Conservation (phyloP, 2,329 filamentous ascomycete species). For the Aspergillaceae sp. region DNA sequence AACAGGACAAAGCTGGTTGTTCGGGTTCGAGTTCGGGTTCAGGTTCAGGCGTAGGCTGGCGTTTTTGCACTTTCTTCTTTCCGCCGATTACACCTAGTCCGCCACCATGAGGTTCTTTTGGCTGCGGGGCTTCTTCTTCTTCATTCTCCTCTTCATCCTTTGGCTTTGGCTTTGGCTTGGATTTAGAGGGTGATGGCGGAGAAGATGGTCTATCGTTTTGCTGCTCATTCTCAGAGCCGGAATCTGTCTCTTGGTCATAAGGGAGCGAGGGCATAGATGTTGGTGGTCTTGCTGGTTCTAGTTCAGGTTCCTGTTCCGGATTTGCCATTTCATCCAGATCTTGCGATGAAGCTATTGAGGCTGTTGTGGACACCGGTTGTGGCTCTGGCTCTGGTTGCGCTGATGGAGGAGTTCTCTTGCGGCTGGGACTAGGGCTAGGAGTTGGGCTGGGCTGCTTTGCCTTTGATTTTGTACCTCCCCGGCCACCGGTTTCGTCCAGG, state of each 20-base stretch:
- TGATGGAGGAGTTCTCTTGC: background rate
- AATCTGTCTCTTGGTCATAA: constrained; percentile 4
- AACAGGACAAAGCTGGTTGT: no score
- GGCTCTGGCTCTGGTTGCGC: background rate
- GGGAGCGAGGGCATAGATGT: background rate
- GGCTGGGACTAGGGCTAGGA: background rate
- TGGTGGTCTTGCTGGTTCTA: background rate
- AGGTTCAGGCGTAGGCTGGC: constrained; percentile 2
- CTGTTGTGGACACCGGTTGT: background rate
- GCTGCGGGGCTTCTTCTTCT: background rate
- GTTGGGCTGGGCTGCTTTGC: background rate
- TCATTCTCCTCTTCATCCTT: no score
- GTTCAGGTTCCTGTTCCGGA: no score
- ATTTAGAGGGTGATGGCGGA: constrained; percentile 4
- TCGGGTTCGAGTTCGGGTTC: background rate
- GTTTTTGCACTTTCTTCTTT: constrained; percentile 16
- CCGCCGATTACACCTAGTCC: constrained; percentile 25
- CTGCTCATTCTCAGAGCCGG: constrained; percentile 1
- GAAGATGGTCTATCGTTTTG: background rate
- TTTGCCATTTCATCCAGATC: background rate
- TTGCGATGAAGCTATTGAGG: constrained; percentile 2
- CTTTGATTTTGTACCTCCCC: constrained; percentile 8
- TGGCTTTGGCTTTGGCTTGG: background rate
- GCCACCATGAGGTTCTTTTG: constrained; percentile 8
- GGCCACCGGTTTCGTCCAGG: constrained; percentile 24